phyloP scores from a whole-genome alignment of 2,329 filamentous ascomycete genomes.

The Pseudocercospora eumusae region DNA sequence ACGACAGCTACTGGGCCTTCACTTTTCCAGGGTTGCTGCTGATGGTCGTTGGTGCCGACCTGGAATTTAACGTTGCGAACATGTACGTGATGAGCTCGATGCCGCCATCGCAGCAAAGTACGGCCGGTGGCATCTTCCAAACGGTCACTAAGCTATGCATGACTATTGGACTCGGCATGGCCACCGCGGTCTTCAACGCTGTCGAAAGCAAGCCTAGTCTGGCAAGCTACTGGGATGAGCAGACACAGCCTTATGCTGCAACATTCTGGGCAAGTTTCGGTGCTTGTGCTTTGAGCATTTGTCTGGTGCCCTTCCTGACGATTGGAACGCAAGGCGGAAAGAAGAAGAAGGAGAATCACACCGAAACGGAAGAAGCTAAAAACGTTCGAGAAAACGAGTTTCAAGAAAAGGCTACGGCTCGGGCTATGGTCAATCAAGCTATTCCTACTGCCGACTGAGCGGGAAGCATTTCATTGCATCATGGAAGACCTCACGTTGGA shows the following conservation, averaged over 20 bases:
- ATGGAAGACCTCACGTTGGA: too few species aligned
- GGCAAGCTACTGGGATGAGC: conserved; percentile 47
- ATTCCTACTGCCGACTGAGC: too few species aligned
- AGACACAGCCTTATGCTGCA: conserved; percentile 53
- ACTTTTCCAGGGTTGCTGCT: conserved; percentile 63
- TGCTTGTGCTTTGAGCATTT: conserved; percentile 47
- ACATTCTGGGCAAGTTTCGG: conserved; percentile 55
- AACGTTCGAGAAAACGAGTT: too few species aligned
- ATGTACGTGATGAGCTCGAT: conserved; percentile 71
- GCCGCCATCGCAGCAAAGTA: conserved; percentile 62
- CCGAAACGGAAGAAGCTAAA: too few species aligned
- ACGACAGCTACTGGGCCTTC: conserved; percentile 65
- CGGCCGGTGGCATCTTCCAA: conserved; percentile 69
- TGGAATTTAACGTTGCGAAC: conserved; percentile 71
- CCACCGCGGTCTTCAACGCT: conserved; percentile 62
- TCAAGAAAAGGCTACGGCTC: too few species aligned
- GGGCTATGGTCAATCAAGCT: too few species aligned
- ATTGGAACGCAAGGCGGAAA: conserved; percentile 56
- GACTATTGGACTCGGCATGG: conserved; percentile 62
- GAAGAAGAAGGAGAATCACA: conserved; percentile 20
- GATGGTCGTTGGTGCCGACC: conserved; percentile 65
- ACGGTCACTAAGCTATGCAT: conserved; percentile 63
- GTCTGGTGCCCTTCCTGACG: conserved; percentile 55
- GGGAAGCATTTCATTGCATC: too few species aligned
- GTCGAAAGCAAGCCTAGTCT: conserved; percentile 38